Evolutionary conservation across 805 yeast genomes (phyloP).

Genomic region (Metschnikowia santaceciliae): DNA sequence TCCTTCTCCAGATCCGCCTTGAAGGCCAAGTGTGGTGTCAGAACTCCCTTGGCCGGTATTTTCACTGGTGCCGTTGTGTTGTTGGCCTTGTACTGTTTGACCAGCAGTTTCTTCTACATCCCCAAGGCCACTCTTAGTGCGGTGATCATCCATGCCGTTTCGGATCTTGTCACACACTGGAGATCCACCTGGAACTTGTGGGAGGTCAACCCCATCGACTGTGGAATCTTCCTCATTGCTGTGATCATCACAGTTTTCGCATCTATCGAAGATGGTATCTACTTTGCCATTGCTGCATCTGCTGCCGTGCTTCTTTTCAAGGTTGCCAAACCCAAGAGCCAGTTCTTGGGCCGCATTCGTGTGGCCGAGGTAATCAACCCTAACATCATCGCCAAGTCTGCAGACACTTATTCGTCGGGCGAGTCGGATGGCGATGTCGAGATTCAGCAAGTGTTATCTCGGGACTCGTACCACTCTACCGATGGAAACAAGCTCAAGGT

Average conservation of each 20-base stretch:
- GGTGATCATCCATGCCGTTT: slow-evolving; percentile 88
- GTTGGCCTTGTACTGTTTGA: slow-evolving; percentile 79
- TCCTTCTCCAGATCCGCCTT: slow-evolving; percentile 93
- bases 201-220: slow-evolving; percentile 71
- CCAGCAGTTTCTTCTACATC: slow-evolving; percentile 80
- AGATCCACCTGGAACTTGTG: slow-evolving; percentile 65
- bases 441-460: slow-evolving; percentile 41
- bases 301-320: slow-evolving; percentile 69
- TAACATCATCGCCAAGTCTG: slow-evolving; percentile 28
- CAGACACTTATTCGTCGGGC: slow-evolving; percentile 19
- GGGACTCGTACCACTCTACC: slow-evolving; percentile 24
- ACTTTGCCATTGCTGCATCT: slow-evolving; percentile 85
- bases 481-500: slow-evolving; percentile 21
- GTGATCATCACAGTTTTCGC: slow-evolving; percentile 73
- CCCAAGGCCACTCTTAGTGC: slow-evolving; percentile 88
- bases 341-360: slow-evolving; percentile 73
- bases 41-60: slow-evolving; percentile 90
- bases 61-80: slow-evolving; percentile 87
- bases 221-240: slow-evolving; percentile 66
- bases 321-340: slow-evolving; percentile 75
- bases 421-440: slow-evolving; percentile 29
- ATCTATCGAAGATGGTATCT: slow-evolving; percentile 83
- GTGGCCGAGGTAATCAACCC: slow-evolving; percentile 73
- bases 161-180: slow-evolving; percentile 74
- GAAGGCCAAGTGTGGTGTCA: slow-evolving; percentile 91